Percentiles rank a stretch among this genome's conserved stretches.
Evolutionary conservation across 164 flowering plant genomes (phyloP).

Genomic region (Liquidambar formosana): DNA sequence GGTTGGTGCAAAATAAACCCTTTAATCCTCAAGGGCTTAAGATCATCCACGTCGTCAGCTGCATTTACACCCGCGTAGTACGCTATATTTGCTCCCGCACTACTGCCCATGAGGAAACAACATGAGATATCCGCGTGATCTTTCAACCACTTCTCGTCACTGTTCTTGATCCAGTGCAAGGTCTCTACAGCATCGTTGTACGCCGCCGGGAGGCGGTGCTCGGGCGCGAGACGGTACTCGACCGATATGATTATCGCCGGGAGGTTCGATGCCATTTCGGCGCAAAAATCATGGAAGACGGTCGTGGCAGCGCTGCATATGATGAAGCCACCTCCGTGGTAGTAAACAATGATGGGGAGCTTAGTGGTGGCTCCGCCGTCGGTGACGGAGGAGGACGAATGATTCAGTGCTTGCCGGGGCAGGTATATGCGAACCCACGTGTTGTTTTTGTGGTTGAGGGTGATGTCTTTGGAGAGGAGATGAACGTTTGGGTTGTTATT

Average conservation of each 20-base stretch:
- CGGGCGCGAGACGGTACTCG: too few species aligned
- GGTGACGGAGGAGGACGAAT: background rate
- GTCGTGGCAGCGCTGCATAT: constrained; percentile 21
- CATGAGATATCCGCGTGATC: constrained; percentile 18
- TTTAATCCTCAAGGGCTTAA: constrained; percentile 29
- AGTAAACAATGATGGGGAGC: constrained; percentile 44
- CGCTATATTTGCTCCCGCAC: constrained; percentile 30
- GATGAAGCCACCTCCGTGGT: constrained; percentile 62
- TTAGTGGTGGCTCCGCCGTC: too few species aligned
- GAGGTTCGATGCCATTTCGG: constrained; percentile 16
- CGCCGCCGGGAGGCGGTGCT: too few species aligned
- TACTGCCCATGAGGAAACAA: too few species aligned
- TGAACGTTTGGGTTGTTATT: background rate
- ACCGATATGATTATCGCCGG: constrained; percentile 38
- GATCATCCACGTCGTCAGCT: constrained; percentile 1
- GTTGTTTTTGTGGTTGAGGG: constrained; percentile 21
- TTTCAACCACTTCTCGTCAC: constrained; percentile 22
- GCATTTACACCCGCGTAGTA: constrained; percentile 22
- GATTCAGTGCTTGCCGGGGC: constrained; percentile 16
- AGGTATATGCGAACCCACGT: constrained; percentile 42
- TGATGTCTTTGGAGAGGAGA: constrained; percentile 24
- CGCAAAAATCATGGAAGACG: constrained; percentile 27
- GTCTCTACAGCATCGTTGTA: too few species aligned
- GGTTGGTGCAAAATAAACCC: constrained; percentile 41
- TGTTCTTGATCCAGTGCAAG: too few species aligned